These are phyloP conservation scores for Wilhelminamyces savonicus DNA, from an alignment of 805 yeast genomes.

Conservation along the genomic window DNA sequence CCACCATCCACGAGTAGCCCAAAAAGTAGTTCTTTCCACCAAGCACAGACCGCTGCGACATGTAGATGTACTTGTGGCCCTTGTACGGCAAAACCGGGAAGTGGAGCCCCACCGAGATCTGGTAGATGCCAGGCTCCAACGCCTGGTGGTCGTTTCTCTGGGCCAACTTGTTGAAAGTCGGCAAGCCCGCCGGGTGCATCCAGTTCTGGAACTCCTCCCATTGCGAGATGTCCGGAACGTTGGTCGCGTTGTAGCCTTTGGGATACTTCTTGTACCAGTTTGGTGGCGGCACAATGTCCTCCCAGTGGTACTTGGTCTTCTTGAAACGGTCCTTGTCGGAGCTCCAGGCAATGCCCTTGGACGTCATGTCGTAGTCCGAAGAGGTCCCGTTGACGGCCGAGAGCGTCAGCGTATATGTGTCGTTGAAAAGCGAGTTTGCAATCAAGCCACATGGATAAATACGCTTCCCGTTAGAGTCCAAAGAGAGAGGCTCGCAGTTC, in stretches of 20 bases:
- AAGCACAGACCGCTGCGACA: slow-evolving; percentile 64
- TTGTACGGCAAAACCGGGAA: slow-evolving; percentile 70
- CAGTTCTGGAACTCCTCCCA: slow-evolving; percentile 43
- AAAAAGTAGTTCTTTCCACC: slow-evolving; percentile 74
- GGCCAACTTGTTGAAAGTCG: slow-evolving; percentile 43
- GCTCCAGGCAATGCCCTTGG: slow-evolving; percentile 37
- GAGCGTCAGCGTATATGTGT: slow-evolving; percentile 42
- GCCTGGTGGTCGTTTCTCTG: slow-evolving; percentile 54
- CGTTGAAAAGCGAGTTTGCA: slow-evolving; percentile 77
- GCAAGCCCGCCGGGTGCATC: slow-evolving; percentile 39
- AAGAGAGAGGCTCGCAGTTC: slow-evolving; percentile 37
- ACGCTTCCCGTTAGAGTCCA: slow-evolving; percentile 36
- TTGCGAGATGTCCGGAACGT: slow-evolving; percentile 36
- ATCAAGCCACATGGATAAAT: slow-evolving; percentile 81
- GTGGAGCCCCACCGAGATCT: slow-evolving; percentile 62
- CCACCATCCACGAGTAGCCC: slow-evolving; percentile 70
- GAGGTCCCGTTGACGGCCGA: slow-evolving; percentile 31
- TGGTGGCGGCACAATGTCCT: slow-evolving; percentile 39
- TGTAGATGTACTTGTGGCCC: slow-evolving; percentile 61
- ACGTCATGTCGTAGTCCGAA: slow-evolving; percentile 26
- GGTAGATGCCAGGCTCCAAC: slow-evolving; percentile 54
- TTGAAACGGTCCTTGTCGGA: slow-evolving; percentile 32
- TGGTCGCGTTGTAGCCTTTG: slow-evolving; percentile 35
- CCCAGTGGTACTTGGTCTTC: slow-evolving; percentile 32
- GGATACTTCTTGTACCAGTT: slow-evolving; percentile 40